Evolutionary conservation across 768 basidiomycete species (phyloP).

Genomic region (Boletus insuetus): DNA sequence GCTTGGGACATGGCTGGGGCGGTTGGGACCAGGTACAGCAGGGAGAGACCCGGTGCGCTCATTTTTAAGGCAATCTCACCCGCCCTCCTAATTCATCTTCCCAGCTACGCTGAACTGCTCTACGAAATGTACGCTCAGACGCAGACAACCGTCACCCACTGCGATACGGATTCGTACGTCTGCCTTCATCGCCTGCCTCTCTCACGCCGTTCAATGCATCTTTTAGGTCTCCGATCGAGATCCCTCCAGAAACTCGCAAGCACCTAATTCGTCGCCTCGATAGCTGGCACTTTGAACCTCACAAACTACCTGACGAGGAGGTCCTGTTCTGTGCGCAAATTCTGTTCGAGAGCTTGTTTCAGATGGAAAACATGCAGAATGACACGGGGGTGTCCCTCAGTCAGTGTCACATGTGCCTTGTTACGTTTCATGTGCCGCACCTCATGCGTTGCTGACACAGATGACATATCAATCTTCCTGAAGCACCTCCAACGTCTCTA

Average conservation of each 20-base stretch:
- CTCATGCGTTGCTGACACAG: constrained; percentile 39
- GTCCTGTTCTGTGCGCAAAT: constrained; percentile 77
- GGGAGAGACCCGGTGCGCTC: constrained; percentile 49
- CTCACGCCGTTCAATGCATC: constrained; percentile 11
- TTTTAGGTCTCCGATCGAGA: constrained; percentile 46
- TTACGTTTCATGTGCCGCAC: constrained; percentile 17
- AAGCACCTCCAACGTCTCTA: constrained; percentile 91
- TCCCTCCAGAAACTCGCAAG: constrained; percentile 48
- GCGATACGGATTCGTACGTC: constrained; percentile 27
- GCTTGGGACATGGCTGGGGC: constrained; percentile 71
- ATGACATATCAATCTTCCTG: constrained; percentile 73
- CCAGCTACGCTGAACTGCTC: constrained; percentile 76
- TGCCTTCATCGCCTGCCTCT: neutral
- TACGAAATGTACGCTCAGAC: constrained; percentile 85
- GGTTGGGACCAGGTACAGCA: constrained; percentile 49
- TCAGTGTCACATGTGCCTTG: constrained; percentile 37
- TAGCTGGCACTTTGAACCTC: constrained; percentile 90
- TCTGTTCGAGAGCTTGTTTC: constrained; percentile 82
- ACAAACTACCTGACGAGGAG: constrained; percentile 78
- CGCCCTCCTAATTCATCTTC: constrained; percentile 11
- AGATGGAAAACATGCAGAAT: constrained; percentile 70
- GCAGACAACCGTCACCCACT: constrained; percentile 63
- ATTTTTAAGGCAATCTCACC: constrained; percentile 1
- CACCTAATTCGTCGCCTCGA: constrained; percentile 68
- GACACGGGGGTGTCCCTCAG: constrained; percentile 56